Evolutionary conservation across 108 stramenopile genomes (phyloP), one percentile per base, ranked within the genome.

Genomic region (Pseudonitzschia multiseries): DNA sequence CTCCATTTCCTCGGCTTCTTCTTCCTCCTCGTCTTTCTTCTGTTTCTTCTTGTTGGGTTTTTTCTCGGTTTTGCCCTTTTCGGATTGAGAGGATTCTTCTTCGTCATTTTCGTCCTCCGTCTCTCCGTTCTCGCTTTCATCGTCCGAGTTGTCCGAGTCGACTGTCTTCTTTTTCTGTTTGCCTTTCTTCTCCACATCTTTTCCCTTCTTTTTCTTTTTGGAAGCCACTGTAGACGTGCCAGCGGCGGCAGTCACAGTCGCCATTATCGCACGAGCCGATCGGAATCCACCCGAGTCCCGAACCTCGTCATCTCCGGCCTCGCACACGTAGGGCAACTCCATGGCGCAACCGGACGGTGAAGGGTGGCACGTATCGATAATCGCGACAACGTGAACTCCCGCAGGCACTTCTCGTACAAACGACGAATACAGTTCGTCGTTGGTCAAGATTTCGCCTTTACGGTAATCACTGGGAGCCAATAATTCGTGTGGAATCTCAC

Each of bases 301-400:
- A 33, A 79, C 53, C 52, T 73, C 72, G 33, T 62, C 46, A 1
- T 85, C 87, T 28, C 82, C 87, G 12, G 62, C 81, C 42, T 75
- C 75, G 68, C 81, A 88, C 18, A 74, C 41, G 42, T 75, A 91
- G 28, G 90, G 90, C 20, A 91, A 65, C 60, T 91, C 87, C 50
- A 91, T 67, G 15, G 83, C 87, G 1, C 86, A 92, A 15, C 93
- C 90, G 31, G n/a, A 26, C 15, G 22, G 15, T 13, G 22, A 17
- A 48, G 87, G 86, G 73, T 96, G 95, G 74, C 93, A 96, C 73
- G 81, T 83, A 53, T 89, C 88, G 65, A 89, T 85, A 0, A 94
- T 53, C 6, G 83, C 83, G 2, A 90, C 78, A 17, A 93, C 84
- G 15, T 76, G 66, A 42, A 87, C 89, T 59, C 93, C 93, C 29